Evolutionary conservation across 768 basidiomycete species (phyloP), one percentile per base, ranked within the genome.

Genomic region (Calocera viscosa): DNA sequence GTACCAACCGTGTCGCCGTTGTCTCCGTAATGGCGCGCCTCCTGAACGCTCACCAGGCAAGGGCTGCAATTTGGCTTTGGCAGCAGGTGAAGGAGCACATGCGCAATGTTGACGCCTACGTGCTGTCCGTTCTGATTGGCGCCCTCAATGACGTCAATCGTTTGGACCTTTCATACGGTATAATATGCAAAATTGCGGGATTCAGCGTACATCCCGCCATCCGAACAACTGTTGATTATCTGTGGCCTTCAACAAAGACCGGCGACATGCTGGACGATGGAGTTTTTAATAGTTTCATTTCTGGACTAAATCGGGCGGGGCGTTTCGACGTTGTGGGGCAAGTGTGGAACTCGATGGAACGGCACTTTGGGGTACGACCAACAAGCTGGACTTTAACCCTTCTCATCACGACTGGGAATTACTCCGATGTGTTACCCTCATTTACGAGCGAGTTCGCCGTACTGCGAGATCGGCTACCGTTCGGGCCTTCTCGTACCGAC

Each of bases 311-410:
- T 28, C 79, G 78, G 24, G 78, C 79, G 22, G 76, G 79, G 33
- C 82, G 88, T 1, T 86, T 87, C 0, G 87, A 89, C 70, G 76
- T 81, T 7, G 80, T 86, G 2, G 86, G 89, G 73, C 76, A 76
- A 47, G 71, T 91, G 1, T 92, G 88, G 87, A 84, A 86, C n/a
- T 75, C 84, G 28, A 82, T 90, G 75, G 77, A 77, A 2, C 71
- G 74, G 0, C 73, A 91, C 1, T 93, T 88, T 73, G 80, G 78
- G 2, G 77, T 86, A 0, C 73, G 77, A 1, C 86, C 86, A 0
- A 82, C 87, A 53, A 73, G 79, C 19, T 73, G 75, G 64, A 83
- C 87, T 33, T 81, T 92, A 65, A 78, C 80, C 49, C 77, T 86
- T 65, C 72, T 92, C 12, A 79, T 91, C 63, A 81, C 84, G 65